Percentiles rank a stretch among this genome's conserved stretches.
Evolutionary conservation across 139 green algal species (phyloP).

Genomic region (Pedinophyceae sp.): DNA sequence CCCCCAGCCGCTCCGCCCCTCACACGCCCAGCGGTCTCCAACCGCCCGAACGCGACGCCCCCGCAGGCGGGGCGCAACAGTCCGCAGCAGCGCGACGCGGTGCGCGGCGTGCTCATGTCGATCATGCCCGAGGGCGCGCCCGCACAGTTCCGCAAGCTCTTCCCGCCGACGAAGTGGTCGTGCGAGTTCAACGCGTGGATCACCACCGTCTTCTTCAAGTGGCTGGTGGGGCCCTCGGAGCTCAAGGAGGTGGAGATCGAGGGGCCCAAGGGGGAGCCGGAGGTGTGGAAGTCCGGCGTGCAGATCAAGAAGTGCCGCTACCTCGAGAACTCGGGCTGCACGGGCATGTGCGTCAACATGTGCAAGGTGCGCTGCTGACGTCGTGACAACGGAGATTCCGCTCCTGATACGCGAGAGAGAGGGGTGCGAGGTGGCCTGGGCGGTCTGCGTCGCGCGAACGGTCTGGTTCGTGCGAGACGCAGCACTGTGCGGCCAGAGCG

Average conservation of each 20-base stretch:
- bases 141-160: conserved; percentile 21
- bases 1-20: no score
- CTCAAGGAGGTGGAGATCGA: conserved; percentile 16
- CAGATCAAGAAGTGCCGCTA: conserved; percentile 48
- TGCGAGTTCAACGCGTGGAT: conserved; percentile 40
- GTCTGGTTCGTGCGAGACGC: no score
- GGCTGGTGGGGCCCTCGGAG: conserved; percentile 36
- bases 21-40: no score
- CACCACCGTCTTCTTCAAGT: conserved; percentile 31
- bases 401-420: no score
- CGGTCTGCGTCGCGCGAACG: no score
- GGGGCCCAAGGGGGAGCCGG: conserved; percentile 8
- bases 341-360: conserved; percentile 43
- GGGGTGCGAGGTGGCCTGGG: no score
- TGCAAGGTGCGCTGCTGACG: conserved; percentile 21
- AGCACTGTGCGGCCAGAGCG: no score
- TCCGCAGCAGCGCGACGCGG: conserved; percentile 24
- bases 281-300: conserved; percentile 22
- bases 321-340: conserved; percentile 30
- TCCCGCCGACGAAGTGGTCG: conserved; percentile 25
- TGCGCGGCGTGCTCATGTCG: conserved; percentile 19
- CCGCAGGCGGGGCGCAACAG: conserved; percentile 26
- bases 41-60: no score
- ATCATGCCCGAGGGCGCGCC: conserved; percentile 23
- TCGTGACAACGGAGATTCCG: not conserved